These are phyloP conservation scores for Epichloe sibirici DNA, from an alignment of 2,329 filamentous ascomycete genomes.

Conservation along the genomic window DNA sequence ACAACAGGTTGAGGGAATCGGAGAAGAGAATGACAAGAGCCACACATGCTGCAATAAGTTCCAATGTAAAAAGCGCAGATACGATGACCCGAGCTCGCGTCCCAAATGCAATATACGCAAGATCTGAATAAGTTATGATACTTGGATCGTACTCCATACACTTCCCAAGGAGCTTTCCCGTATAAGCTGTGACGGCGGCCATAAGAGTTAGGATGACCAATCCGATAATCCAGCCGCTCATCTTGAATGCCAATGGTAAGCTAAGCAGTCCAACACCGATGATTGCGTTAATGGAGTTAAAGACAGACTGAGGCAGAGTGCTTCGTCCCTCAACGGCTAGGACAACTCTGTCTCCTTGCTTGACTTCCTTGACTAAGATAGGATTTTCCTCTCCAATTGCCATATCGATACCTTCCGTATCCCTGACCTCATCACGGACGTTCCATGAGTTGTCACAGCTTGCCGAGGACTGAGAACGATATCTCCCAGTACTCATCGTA, in stretches of 20 bases:
- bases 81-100: constrained; percentile 68
- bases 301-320: constrained; percentile 89
- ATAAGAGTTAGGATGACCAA: constrained; percentile 61
- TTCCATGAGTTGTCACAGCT: constrained; percentile 20
- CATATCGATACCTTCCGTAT: constrained; percentile 15
- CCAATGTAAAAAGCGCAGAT: constrained; percentile 76
- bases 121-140: constrained; percentile 86
- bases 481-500: constrained; percentile 25
- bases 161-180: constrained; percentile 70
- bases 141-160: constrained; percentile 78
- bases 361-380: constrained; percentile 77
- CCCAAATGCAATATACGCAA: constrained; percentile 86
- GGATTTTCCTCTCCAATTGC: constrained; percentile 37
- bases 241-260: constrained; percentile 75
- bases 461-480: constrained; percentile 34
- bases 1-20: constrained; percentile 69
- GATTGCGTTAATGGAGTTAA: constrained; percentile 90
- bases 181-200: constrained; percentile 70
- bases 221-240: constrained; percentile 80
- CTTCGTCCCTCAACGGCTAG: constrained; percentile 82
- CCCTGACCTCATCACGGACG: constrained; percentile 23
- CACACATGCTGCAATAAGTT: constrained; percentile 79
- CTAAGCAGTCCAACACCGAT: constrained; percentile 85
- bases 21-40: constrained; percentile 87
- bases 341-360: constrained; percentile 76